Conservation (phyloP, 1,139 yeast genomes). For the Zygoascus sp. region DNA sequence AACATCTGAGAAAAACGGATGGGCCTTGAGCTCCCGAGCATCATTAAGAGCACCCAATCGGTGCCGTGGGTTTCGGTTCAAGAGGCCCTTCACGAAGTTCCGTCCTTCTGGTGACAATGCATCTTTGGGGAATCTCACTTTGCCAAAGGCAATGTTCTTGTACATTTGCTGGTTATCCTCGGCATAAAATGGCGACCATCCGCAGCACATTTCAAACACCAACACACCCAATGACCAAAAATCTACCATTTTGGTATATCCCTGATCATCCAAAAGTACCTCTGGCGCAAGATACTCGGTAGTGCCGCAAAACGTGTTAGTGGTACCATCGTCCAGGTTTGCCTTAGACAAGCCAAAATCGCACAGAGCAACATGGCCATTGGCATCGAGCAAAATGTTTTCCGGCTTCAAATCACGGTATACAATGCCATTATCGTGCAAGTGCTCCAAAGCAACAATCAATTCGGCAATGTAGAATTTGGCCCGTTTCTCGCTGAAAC, state of each 20-base stretch:
- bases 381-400: slow-evolving; percentile 86
- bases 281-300: slow-evolving; percentile 97
- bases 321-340: slow-evolving; percentile 82
- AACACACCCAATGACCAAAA: slow-evolving; percentile 98
- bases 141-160: slow-evolving; percentile 96
- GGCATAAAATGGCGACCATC: slow-evolving; percentile 99
- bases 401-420: slow-evolving; percentile 95
- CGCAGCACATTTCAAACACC: slow-evolving; percentile 95
- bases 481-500: slow-evolving; percentile 88
- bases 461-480: slow-evolving; percentile 95
- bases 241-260: slow-evolving; percentile 92
- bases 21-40: slow-evolving; percentile 87
- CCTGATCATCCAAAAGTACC: slow-evolving; percentile 83
- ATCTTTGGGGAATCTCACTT: slow-evolving; percentile 94
- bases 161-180: slow-evolving; percentile 98
- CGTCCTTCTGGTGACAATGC: slow-evolving; percentile 89
- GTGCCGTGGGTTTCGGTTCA: slow-evolving; percentile 93
- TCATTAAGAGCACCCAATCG: slow-evolving; percentile 87
- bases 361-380: slow-evolving; percentile 94
- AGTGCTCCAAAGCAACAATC: slow-evolving; percentile 83
- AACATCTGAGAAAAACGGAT: slow-evolving; percentile 82
- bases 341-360: slow-evolving; percentile 97
- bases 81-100: slow-evolving; percentile 86
- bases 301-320: slow-evolving; percentile 96
- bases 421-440: slow-evolving; percentile 88